phyloP scores from a whole-genome alignment of 2,329 filamentous ascomycete species.

The Epichloe elymi region DNA sequence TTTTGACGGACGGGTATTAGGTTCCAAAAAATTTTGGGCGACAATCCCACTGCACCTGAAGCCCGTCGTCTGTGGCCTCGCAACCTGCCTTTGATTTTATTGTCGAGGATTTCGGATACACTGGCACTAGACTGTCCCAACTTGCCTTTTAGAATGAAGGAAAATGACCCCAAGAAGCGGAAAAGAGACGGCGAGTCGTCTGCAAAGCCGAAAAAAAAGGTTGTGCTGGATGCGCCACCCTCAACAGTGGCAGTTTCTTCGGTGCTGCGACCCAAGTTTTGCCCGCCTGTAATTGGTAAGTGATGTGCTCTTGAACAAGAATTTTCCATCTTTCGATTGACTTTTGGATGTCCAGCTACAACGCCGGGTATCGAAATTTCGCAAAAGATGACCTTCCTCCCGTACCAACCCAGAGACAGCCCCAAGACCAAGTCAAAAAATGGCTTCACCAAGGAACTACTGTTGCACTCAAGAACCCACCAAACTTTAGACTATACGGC shows the following conservation, averaged over 20 bases:
- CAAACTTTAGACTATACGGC: slow-evolving; percentile 46
- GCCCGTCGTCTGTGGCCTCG: neutral
- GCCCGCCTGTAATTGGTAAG: slow-evolving; percentile 40
- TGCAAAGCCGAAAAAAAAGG: slow-evolving; percentile 39
- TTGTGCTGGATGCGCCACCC: slow-evolving; percentile 29
- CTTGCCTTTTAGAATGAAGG: slow-evolving; percentile 20
- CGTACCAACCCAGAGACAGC: slow-evolving; percentile 30
- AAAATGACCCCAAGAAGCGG: slow-evolving; percentile 35
- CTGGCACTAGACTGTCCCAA: neutral
- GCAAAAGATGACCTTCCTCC: slow-evolving; percentile 29
- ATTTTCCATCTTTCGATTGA: neutral
- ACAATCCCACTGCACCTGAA: slow-evolving; percentile 13
- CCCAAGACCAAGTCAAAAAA: slow-evolving; percentile 24
- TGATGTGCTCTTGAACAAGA: neutral
- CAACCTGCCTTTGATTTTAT: neutral
- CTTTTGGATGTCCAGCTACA: slow-evolving; percentile 14
- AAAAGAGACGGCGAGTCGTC: slow-evolving; percentile 33
- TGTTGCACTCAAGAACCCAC: slow-evolving; percentile 45
- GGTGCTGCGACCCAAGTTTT: slow-evolving; percentile 30
- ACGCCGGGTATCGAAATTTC: slow-evolving; percentile 24
- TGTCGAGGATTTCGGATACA: neutral
- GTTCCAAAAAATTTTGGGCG: slow-evolving; percentile 16
- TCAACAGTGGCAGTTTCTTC: slow-evolving; percentile 32
- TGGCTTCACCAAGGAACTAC: slow-evolving; percentile 31
- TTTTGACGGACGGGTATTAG: slow-evolving; percentile 1